These are phyloP conservation scores for Aaosphaeria arxii DNA, from an alignment of 2,329 filamentous ascomycete species.

Conservation along the genomic window DNA sequence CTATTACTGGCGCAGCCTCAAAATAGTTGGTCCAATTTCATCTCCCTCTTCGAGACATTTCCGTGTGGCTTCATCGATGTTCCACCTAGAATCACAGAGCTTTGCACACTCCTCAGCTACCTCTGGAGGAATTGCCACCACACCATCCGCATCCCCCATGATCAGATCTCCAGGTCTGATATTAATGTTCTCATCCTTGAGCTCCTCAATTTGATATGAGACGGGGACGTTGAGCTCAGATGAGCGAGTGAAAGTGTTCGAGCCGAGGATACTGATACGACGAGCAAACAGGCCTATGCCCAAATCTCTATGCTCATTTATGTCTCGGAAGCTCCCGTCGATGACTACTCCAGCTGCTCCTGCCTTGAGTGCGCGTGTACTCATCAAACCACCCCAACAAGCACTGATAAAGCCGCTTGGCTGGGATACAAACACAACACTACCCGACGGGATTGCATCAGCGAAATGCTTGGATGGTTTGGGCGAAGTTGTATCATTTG, in stretches of 20 bases:
- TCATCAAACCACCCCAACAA: constrained; percentile 56
- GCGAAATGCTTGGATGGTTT: constrained; percentile 24
- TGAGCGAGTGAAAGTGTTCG: constrained; percentile 3
- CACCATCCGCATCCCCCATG: constrained; percentile 7
- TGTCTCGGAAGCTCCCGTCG: constrained; percentile 53
- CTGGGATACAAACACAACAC: constrained; percentile 45
- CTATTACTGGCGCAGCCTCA: constrained; percentile 3
- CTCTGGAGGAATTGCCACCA: constrained; percentile 2
- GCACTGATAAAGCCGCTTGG: constrained; percentile 48
- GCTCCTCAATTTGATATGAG: constrained; percentile 2
- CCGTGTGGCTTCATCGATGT: constrained; percentile 5
- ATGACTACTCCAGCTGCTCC: constrained; percentile 51
- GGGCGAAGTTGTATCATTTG: constrained; percentile 44
- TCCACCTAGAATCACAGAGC: constrained; percentile 5
- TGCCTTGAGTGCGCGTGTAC: constrained; percentile 44
- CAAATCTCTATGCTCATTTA: constrained; percentile 53
- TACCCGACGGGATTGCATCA: constrained; percentile 3
- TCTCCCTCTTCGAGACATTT: constrained; percentile 3
- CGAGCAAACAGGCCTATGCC: constrained; percentile 9
- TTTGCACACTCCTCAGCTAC: constrained; percentile 4
- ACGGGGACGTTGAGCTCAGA: constrained; percentile 5
- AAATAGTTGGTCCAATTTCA: constrained; percentile 5
- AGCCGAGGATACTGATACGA: constrained; percentile 5
- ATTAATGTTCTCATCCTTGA: constrained; percentile 1
- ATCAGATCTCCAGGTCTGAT: constrained; percentile 4